Evolutionary conservation across 1,139 yeast genomes (phyloP), one percentile per base, ranked within the genome.

Genomic region (Saccharomyces hybrid): DNA sequence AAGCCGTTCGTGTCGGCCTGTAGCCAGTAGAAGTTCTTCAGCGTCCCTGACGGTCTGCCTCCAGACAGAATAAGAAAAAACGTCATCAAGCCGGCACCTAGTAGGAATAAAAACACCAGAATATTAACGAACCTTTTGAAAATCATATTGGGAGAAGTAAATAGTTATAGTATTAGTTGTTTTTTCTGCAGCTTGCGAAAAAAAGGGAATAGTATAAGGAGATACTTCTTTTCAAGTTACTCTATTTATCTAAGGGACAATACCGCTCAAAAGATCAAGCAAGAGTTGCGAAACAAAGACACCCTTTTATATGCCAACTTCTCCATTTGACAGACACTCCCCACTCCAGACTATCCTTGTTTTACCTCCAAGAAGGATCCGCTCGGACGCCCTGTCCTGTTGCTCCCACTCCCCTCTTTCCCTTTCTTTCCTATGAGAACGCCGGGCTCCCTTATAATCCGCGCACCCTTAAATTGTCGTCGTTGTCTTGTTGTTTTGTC

Each of bases 11-110:
- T 84, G 58, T 82, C 83, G 23, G 87, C 90, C 65, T 84, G 75
- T 42, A 88, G 71, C 85, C 88, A 87, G 72, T 82, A 87, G 70
- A 86, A 83, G 56, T 75, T 71, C 55, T 77, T 75, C 56, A 86
- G 67, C 1, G 83, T 79, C 5, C 78, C 73, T 13, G 66, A 61
- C 23, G 74, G 71, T 34, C 76, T 72, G 25, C 81, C 78, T 50
- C 96, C 96, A 31, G 84, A 80, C 50, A 88, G 74, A 51, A 85
- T 74, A 58, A 85, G 75, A 63, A 88, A 79, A 62, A 86, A 78
- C 51, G 84, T 72, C 50, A 85, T 72, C 55, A 86, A 69, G n/a
- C 68, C 65, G 5, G 76, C 71, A 52, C 75, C 76, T 47, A 70
- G 53, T 48, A 72, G 60, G 48, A 70, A 67, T 25, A 72, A 48